Evolutionary conservation across 768 basidiomycete genomes (phyloP).

Genomic region (Boletus sp.): DNA sequence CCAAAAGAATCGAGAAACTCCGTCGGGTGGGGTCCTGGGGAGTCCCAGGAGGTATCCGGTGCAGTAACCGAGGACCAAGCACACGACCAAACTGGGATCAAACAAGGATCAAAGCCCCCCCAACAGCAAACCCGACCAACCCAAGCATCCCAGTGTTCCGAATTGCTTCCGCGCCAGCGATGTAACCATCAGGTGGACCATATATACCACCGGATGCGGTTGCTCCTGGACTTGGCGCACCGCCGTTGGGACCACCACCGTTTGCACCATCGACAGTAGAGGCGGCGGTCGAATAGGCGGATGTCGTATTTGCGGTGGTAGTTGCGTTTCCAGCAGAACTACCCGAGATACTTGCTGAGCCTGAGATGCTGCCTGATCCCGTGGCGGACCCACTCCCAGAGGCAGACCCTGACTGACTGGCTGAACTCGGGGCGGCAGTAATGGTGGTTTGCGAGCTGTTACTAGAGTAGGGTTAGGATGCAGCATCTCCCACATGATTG

Average conservation of each 20-base stretch:
- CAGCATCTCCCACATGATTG: slow-evolving; percentile 22
- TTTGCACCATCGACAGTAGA: slow-evolving; percentile 46
- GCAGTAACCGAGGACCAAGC: slow-evolving; percentile 3
- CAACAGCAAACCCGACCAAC: slow-evolving; percentile 44
- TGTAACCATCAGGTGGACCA: slow-evolving; percentile 69
- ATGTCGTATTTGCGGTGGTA: slow-evolving; percentile 19
- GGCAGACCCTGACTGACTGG: slow-evolving; percentile 21
- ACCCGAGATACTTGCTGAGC: slow-evolving; percentile 15
- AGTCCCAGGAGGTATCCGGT: slow-evolving; percentile 11
- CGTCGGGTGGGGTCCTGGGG: slow-evolving; percentile 4
- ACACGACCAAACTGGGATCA: slow-evolving; percentile 26
- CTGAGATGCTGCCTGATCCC: slow-evolving; percentile 22
- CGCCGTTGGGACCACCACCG: slow-evolving; percentile 40
- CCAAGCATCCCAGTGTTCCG: slow-evolving; percentile 44
- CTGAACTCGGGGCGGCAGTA: slow-evolving; percentile 43
- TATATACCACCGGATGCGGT: slow-evolving; percentile 43
- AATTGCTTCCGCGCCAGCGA: slow-evolving; percentile 51
- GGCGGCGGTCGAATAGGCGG: slow-evolving; percentile 51
- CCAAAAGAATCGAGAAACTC: slow-evolving; percentile 17
- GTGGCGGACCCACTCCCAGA: slow-evolving; percentile 19
- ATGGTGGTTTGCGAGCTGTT: slow-evolving; percentile 42
- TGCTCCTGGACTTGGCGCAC: slow-evolving; percentile 59
- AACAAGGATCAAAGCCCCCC: slow-evolving; percentile 45
- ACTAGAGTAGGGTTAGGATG: slow-evolving; percentile 40
- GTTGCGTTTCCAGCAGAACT: slow-evolving; percentile 30